Evolutionary conservation across 345 rosid species (phyloP), one percentile per base, ranked within the genome.

Genomic region (Gossypioides kirkii): DNA sequence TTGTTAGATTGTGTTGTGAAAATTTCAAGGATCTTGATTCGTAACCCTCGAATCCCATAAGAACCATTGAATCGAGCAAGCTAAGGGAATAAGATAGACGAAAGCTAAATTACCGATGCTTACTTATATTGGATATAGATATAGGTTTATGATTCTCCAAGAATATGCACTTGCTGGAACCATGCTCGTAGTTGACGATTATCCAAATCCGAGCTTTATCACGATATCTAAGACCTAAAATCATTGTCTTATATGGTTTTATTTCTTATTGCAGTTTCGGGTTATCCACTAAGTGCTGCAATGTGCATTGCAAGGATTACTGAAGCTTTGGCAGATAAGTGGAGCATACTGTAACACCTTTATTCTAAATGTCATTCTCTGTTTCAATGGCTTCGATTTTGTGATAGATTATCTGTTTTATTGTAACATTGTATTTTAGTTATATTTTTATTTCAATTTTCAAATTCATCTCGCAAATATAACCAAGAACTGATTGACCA

Each of bases 271-370:
- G 69, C 91, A 91, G 98, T 94, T 84, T 94, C 97, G 54, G 93
- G 86, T 42, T 94, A 91, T 78, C 97, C 96, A 7, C 70, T 91
- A 69, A 90, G 94, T 69, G 97, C 97, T 62, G 98, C 96, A 1
- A 87, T 89, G 74, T 91, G 96, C 72, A 89, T 94, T 77, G 74
- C 87, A 61, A 90, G 89, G 76, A 83, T 91, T 72, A 89, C 92
- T 22, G 97, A 91, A 80, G 94, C 91, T 0, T 67, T 89, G 61
- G 77, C 85, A 60, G 80, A 82, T 42, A 86, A 84, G 61, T 86
- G 89, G 87, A 71, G 76, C 43, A 75, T 86, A 49, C 72, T 82
- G 55, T 86, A 76, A 41, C 38, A 32, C 2, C 36, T 73, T 71
- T 47, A 61, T 11, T 20, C 5, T 18, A 8, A 4, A 5, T 32